Evolutionary conservation across 208 protist genomes (phyloP).

Genomic region (Acanthamoeba lenticulata): DNA sequence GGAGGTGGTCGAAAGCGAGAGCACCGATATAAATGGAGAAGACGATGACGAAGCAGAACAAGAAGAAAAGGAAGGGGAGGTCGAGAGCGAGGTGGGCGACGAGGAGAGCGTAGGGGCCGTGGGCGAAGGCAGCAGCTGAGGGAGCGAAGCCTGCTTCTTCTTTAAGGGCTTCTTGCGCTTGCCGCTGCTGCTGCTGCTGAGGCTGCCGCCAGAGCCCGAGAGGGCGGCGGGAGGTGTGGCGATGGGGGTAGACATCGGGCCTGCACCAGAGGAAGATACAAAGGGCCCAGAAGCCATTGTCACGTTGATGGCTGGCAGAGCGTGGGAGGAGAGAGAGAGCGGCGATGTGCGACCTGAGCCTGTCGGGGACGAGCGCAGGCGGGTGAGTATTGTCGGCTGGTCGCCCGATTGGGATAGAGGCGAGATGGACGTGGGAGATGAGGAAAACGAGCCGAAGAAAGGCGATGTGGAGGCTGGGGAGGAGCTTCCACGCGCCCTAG

Average conservation of each 20-base stretch:
- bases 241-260: not conserved
- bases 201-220: not conserved
- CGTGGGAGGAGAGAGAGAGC: not conserved
- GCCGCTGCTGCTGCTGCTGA: not conserved
- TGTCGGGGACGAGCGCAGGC: not conserved
- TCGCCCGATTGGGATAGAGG: not conserved
- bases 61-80: not conserved
- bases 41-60: not conserved
- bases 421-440: not conserved
- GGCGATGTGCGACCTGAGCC: not conserved
- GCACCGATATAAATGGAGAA: not conserved
- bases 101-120: not conserved
- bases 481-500: not conserved
- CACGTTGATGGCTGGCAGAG: not conserved
- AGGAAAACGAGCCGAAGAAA: not conserved
- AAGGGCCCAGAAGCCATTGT: not conserved
- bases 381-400: not conserved
- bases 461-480: not conserved
- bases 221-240: not conserved
- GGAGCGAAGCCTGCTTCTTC: conserved; percentile 16
- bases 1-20: not conserved
- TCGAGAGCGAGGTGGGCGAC: not conserved
- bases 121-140: not conserved
- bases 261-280: not conserved
- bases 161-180: conserved; percentile 47